Evolutionary conservation across 805 yeast species (phyloP), one percentile per base, ranked within the genome.

Genomic region (Crinitomyces ghanaensis): DNA sequence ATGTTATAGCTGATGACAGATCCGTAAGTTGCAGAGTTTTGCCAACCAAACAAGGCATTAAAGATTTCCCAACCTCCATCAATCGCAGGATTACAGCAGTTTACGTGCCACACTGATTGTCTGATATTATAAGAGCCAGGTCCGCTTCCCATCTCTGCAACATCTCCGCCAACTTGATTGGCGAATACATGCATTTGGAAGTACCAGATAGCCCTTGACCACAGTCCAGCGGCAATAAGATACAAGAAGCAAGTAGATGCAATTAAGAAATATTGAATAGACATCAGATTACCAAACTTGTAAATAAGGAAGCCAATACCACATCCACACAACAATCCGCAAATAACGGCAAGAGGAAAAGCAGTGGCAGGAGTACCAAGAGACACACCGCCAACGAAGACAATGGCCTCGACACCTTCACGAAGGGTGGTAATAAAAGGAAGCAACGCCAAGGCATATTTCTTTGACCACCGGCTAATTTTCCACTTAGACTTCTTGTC

Each of bases 51-150:
- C 36, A 86, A 57, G 17, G 96, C 81, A 53, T 86, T 86, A 68
- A 86, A 88, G 39, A 86, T 75, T 70, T 84, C 95, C 95, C 95
- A 88, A 63, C 95, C 96, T 46, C 78, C 76, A 59, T 78, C 86
- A 38, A 66, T 63, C 58, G 78, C 85, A 28, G 95, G 96, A 59
- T 85, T 85, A 65, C 96, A 86, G 63, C 96, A 86, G n/a, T 86
- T 84, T 40, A 86, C 91, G 62, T 86, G 97, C 85, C 95, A 86
- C 19, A 86, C 95, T 6, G 80, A 60, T 50, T 69, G 70, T 32
- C 65, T 50, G 50, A 86, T 72, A 58, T 88, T 76, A 60, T 88
- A 86, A 18, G 95, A 77, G 54, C 97, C 97, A 27, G 93, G 86
- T 46, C 96, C 97, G 34, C 76, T 68, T 48, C 96, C 96, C 48